Conservation (phyloP, 805 yeast species). For the Naumovozyma baii region DNA sequence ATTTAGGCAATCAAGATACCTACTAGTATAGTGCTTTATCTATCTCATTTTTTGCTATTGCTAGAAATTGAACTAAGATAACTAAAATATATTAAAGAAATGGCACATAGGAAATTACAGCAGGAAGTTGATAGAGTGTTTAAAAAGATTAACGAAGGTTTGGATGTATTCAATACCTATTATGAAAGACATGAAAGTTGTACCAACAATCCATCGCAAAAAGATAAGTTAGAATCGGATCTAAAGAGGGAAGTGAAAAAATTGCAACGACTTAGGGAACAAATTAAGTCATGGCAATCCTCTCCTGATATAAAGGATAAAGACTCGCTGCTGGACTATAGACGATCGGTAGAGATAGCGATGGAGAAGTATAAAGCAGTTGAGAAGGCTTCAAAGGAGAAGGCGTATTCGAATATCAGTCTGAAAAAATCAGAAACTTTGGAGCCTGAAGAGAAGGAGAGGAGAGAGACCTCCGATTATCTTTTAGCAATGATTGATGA, state of each 20-base stretch:
- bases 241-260: constrained; percentile 92
- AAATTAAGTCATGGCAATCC: constrained; percentile 89
- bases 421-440: constrained; percentile 52
- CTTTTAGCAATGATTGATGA: constrained; percentile 65
- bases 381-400: constrained; percentile 86
- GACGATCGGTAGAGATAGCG: constrained; percentile 59
- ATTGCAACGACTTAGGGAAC: constrained; percentile 86
- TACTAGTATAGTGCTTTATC: no score
- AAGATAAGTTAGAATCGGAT: constrained; percentile 87
- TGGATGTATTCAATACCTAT: constrained; percentile 71
- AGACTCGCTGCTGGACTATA: constrained; percentile 68
- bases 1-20: no score
- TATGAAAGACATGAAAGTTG: constrained; percentile 78
- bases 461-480: constrained; percentile 61
- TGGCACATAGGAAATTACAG: constrained; percentile 40
- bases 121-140: constrained; percentile 87
- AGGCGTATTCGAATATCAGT: constrained; percentile 90
- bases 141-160: constrained; percentile 80
- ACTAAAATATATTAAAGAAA: constrained; percentile 6
- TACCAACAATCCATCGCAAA: constrained; percentile 70
- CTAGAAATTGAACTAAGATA: background rate
- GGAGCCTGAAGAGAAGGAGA: constrained; percentile 76
- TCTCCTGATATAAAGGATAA: constrained; percentile 88
- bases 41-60: background rate
- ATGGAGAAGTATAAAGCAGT: constrained; percentile 96